These are phyloP conservation scores for Entomortierella beljakovae DNA, from an alignment of 192 early-diverging fungal species.

Conservation along the genomic window DNA sequence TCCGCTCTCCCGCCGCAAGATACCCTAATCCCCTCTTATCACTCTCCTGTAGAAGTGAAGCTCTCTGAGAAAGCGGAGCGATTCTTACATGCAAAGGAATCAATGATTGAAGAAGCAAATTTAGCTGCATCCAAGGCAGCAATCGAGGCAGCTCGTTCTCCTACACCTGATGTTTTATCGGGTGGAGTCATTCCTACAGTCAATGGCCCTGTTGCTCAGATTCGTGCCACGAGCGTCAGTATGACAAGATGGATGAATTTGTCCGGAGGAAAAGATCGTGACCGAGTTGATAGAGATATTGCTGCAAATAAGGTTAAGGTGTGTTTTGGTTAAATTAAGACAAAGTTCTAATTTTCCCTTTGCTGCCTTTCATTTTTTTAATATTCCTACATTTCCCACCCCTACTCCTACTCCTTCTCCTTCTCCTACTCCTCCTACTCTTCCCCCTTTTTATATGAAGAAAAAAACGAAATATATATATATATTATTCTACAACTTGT, in stretches of 20 bases:
- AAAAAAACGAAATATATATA: too few relatives aligned
- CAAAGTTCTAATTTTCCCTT: not conserved
- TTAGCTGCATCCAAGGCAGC: constrained; percentile 31
- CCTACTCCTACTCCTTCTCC: too few relatives aligned
- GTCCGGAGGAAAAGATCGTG: constrained; percentile 23
- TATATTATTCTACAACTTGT: too few relatives aligned
- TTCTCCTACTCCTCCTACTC: too few relatives aligned
- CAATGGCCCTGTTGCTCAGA: constrained; percentile 26
- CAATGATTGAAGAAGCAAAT: constrained; percentile 28
- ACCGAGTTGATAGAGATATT: not conserved
- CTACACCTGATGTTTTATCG: constrained; percentile 18
- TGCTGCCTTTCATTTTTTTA: not conserved
- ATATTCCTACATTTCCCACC: too few relatives aligned
- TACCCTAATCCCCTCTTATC: constrained; percentile 37
- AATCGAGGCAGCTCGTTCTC: constrained; percentile 15
- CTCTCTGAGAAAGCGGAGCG: constrained; percentile 41
- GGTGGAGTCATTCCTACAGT: not conserved
- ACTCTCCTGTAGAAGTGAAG: constrained; percentile 17
- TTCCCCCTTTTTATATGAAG: too few relatives aligned
- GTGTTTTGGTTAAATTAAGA: not conserved
- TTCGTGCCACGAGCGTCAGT: constrained; percentile 26
- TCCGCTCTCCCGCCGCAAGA: constrained; percentile 42
- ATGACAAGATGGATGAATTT: constrained; percentile 47
- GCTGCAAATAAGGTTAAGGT: constrained; percentile 14
- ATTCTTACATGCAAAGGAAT: constrained; percentile 31